Base-by-base conservation (phyloP, 148 eudicot species). In the Pouteria glomerata region DNA sequence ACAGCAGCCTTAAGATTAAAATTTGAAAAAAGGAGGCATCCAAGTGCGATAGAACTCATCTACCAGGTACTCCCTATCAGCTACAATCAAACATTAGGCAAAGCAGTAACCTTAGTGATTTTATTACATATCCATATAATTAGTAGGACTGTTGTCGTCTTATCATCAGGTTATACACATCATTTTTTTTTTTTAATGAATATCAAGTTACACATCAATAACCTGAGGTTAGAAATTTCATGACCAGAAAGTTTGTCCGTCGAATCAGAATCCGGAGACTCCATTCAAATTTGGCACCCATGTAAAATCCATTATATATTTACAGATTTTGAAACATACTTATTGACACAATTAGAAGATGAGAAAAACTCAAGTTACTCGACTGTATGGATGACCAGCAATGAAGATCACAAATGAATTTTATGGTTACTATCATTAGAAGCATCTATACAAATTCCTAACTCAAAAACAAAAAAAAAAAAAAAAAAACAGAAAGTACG, bases 281-380 rank as follows among this genome's bases (percentile, higher is more conserved):
- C n/a, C n/a, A n/a, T n/a, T n/a, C n/a, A n/a, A n/a, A n/a, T n/a
- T n/a, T n/a, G n/a, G n/a, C n/a, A n/a, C 30, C 11, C 8, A 13
- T 6, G 4, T 33, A 8, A 8, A 59, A 59, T 31, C 11, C 19
- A 59, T 59, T 37, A 59, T 33, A 59, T 12, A 16, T 18, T 21
- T 35, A 15, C 29, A 30, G 62, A 57, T 13, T 13, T 18, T 8
- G 29, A 57, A 57, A 13, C 62, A 57, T 26, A 35, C 37, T 33
- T 15, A 15, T 15, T 15, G 19, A 30, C 29, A 57, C 62, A 57
- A n/a, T n/a, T n/a, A n/a, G n/a, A n/a, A n/a, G n/a, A n/a, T n/a
- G n/a, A 23, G 27, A 51, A 61, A n/a, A 31, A 31, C 41, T 60
- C 26, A 60, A 60, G 64, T 33, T 60, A 33, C 63, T 33, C 63